Percentiles rank a stretch among this genome's conserved stretches.
Evolutionary conservation across 495 filamentous ascomycete genomes (phyloP).

Genomic region (Hyaloscypha hepaticicola): DNA sequence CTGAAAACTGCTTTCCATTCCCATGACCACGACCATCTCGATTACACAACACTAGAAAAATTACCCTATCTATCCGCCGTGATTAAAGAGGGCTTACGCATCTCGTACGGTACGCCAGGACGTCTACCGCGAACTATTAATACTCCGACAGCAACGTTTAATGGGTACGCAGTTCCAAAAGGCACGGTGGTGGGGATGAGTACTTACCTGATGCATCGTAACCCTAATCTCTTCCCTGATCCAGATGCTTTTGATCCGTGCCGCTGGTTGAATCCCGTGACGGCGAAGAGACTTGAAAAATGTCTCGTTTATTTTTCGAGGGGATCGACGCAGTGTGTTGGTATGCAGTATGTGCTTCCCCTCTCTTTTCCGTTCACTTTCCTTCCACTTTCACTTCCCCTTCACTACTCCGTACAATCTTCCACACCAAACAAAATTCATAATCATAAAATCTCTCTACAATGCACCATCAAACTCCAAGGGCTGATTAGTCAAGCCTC

Average conservation of each 20-base stretch:
- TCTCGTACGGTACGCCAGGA: slow-evolving; percentile 33
- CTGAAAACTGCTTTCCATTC: slow-evolving; percentile 23
- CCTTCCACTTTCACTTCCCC: too few relatives aligned
- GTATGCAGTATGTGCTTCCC: slow-evolving; percentile 32
- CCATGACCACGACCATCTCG: neutral
- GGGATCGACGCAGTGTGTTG: slow-evolving; percentile 38
- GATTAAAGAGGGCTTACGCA: slow-evolving; percentile 34
- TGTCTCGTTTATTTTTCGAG: slow-evolving; percentile 40
- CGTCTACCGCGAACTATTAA: slow-evolving; percentile 34
- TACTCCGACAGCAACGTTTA: slow-evolving; percentile 29
- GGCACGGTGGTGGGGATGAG: slow-evolving; percentile 32
- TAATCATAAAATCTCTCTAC: too few relatives aligned
- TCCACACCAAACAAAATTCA: too few relatives aligned
- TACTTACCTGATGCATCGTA: slow-evolving; percentile 32
- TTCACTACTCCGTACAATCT: too few relatives aligned
- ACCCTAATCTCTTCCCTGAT: slow-evolving; percentile 23
- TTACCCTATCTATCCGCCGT: slow-evolving; percentile 39
- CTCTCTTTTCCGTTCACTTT: too few relatives aligned
- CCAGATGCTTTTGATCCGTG: slow-evolving; percentile 12
- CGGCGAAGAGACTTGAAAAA: slow-evolving; percentile 13
- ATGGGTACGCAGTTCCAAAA: slow-evolving; percentile 31
- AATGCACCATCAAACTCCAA: too few relatives aligned
- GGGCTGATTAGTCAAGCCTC: too few relatives aligned
- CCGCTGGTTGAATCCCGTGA: neutral
- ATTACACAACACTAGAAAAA: slow-evolving; percentile 23